phyloP scores from a whole-genome alignment of 352 stramenopile genomes.

The Pythium sp. region DNA sequence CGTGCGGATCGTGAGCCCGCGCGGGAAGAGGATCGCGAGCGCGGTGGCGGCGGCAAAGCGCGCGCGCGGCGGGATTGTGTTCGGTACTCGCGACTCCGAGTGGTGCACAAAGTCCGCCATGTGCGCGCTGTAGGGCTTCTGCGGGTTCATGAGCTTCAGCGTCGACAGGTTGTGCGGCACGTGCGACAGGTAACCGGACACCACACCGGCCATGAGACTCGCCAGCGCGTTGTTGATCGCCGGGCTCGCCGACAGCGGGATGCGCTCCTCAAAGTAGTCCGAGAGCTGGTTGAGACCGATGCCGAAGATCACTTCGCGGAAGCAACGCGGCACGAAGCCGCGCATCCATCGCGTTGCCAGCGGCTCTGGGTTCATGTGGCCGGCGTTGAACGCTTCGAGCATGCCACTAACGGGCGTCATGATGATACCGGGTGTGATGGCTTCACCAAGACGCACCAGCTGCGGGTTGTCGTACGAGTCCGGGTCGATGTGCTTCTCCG shows the following conservation, averaged over 20 bases:
- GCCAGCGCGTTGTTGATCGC: conserved; percentile 87
- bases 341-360: conserved; percentile 88
- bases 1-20: conserved; percentile 86
- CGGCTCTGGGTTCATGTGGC: conserved; percentile 91
- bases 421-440: conserved; percentile 86
- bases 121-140: conserved; percentile 81
- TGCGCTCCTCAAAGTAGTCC: conserved; percentile 92
- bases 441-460: conserved; percentile 72
- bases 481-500: conserved; percentile 85
- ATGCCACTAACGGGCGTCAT: conserved; percentile 93
- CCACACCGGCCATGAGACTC: conserved; percentile 85
- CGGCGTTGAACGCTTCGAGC: conserved; percentile 92
- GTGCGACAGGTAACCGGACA: conserved; percentile 93
- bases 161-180: conserved; percentile 96
- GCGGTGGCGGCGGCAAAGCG: conserved; percentile 64
- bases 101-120: conserved; percentile 86
- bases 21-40: conserved; percentile 85
- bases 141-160: conserved; percentile 93
- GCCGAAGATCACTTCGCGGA: conserved; percentile 93
- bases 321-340: conserved; percentile 75
- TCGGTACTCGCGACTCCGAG: conserved; percentile 77
- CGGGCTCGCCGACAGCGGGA: conserved; percentile 60
- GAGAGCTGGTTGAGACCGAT: conserved; percentile 92
- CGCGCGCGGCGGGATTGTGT: conserved; percentile 65
- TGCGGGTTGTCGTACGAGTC: conserved; percentile 82